Evolutionary conservation across 2,329 filamentous ascomycete genomes (phyloP).

Genomic region (Aspergillus proliferans): DNA sequence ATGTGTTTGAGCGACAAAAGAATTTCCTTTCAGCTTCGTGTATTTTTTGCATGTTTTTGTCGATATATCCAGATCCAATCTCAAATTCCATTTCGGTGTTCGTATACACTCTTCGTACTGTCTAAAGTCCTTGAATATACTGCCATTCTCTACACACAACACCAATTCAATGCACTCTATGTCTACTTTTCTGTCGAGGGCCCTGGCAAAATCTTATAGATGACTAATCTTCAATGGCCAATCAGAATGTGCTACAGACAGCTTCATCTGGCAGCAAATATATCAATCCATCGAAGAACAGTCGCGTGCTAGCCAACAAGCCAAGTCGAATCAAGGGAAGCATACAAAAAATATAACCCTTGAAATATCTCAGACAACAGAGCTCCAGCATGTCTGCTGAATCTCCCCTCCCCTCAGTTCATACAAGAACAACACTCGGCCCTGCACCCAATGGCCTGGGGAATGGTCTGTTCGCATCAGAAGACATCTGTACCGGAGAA

Average conservation of each 20-base stretch:
- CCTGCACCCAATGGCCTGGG: constrained; percentile 34
- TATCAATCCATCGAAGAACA: not conserved
- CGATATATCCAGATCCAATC: constrained; percentile 1
- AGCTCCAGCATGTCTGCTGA: constrained; percentile 15
- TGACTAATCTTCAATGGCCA: not conserved
- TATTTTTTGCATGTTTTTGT: constrained; percentile 8
- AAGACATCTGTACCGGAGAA: constrained; percentile 43
- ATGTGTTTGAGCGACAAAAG: constrained; percentile 26
- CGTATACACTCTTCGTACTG: not conserved
- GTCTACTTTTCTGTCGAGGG: not conserved
- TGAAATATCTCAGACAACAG: not conserved
- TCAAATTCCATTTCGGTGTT: not conserved
- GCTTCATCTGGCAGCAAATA: not conserved
- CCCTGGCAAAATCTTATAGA: not conserved
- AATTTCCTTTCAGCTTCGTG: constrained; percentile 7
- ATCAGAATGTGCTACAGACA: not conserved
- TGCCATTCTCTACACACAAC: too few species aligned
- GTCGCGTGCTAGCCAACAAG: too few species aligned
- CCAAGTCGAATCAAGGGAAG: too few species aligned
- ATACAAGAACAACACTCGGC: constrained; percentile 19
- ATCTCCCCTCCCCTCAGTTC: constrained; percentile 11
- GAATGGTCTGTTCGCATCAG: constrained; percentile 50
- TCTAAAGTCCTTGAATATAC: too few species aligned
- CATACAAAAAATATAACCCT: not conserved
- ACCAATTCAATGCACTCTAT: not conserved